A percentile compares a stretch with the other conserved stretches of the same genome.
Evolutionary conservation across 495 filamentous ascomycete species (phyloP).

Genomic region (Aspergillus homomorphus): DNA sequence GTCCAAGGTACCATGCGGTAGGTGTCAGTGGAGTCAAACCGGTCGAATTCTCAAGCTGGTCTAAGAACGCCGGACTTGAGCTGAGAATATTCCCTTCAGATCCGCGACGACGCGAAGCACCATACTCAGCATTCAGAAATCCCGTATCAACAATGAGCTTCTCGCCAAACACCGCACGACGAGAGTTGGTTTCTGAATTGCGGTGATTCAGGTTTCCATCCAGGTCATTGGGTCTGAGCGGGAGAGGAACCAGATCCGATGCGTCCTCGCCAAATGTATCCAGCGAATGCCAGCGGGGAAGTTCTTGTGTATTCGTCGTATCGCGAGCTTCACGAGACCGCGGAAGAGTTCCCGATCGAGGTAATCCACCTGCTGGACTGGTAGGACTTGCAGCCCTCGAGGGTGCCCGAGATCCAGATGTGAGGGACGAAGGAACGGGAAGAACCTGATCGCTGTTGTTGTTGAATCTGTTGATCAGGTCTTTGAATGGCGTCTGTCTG

Average conservation of each 20-base stretch:
- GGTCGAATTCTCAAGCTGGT: slow-evolving; percentile 38
- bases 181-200: slow-evolving; percentile 22
- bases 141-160: slow-evolving; percentile 40
- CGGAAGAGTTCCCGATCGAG: slow-evolving; percentile 29
- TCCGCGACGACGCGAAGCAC: slow-evolving; percentile 45
- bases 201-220: slow-evolving; percentile 4
- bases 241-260: slow-evolving; percentile 8
- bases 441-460: slow-evolving; percentile 52
- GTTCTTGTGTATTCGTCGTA: slow-evolving; percentile 9
- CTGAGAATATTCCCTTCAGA: slow-evolving; percentile 54
- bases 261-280: slow-evolving; percentile 5
- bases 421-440: slow-evolving; percentile 40
- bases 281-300: slow-evolving; percentile 17
- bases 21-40: slow-evolving; percentile 49
- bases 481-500: slow-evolving; percentile 55
- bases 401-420: slow-evolving; percentile 30
- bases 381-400: slow-evolving; percentile 32
- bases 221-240: slow-evolving; percentile 2
- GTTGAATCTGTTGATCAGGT: slow-evolving; percentile 62
- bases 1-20: slow-evolving; percentile 54
- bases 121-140: slow-evolving; percentile 38
- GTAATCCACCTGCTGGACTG: slow-evolving; percentile 26
- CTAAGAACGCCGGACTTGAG: slow-evolving; percentile 48
- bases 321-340: slow-evolving; percentile 27
- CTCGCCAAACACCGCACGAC: slow-evolving; percentile 52